These are phyloP conservation scores for Chytridiales sp. DNA, from an alignment of 371 early-diverging fungal genomes.

Conservation along the genomic window DNA sequence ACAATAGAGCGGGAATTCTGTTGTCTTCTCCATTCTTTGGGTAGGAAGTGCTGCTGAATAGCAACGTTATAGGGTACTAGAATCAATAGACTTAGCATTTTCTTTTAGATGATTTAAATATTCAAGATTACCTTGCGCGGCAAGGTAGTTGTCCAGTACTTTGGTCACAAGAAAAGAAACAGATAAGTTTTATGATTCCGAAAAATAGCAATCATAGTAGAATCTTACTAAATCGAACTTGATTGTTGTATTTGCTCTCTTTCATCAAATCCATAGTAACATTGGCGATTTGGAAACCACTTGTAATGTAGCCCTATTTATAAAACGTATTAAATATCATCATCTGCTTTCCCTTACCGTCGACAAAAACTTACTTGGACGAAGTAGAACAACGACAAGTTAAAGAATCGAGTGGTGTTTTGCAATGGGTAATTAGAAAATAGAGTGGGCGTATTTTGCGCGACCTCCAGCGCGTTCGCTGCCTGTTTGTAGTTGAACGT, in stretches of 20 bases:
- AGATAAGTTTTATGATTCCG: too few species aligned
- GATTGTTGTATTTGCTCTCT: background rate
- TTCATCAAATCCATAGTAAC: background rate
- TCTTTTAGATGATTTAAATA: background rate
- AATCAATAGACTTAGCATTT: background rate
- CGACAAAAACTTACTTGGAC: slow-evolving; percentile 1
- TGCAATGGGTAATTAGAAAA: too few species aligned
- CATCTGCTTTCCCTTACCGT: background rate
- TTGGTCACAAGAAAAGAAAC: too few species aligned
- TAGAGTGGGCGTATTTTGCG: too few species aligned
- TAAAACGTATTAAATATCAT: background rate
- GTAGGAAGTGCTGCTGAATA: background rate
- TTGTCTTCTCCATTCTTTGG: background rate
- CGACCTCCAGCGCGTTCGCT: too few species aligned
- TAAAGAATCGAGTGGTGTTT: too few species aligned
- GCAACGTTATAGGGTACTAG: background rate
- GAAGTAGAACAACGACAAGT: background rate
- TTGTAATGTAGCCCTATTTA: background rate
- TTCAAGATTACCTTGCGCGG: background rate
- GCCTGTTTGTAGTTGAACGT: too few species aligned
- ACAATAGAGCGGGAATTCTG: background rate
- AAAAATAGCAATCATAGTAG: background rate
- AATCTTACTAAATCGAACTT: slow-evolving; percentile 6
- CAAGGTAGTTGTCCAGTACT: slow-evolving; percentile 11
- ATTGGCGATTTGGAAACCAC: background rate